These are phyloP conservation scores for Teunomyces cretensis DNA, from an alignment of 805 yeast genomes.

Conservation along the genomic window DNA sequence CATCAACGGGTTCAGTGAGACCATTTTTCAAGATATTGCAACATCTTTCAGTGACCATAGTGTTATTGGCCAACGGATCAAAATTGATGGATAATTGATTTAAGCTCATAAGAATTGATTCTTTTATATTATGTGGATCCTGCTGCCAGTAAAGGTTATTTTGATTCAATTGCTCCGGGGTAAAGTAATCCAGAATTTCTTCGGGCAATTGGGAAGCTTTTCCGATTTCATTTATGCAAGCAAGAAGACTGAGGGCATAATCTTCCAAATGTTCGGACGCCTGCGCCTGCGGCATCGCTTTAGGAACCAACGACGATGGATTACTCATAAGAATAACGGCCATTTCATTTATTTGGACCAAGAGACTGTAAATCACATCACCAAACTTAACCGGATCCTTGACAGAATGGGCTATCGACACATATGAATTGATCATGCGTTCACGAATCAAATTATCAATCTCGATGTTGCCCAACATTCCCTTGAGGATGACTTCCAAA, in stretches of 20 bases:
- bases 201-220: constrained; percentile 67
- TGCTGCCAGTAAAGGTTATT: constrained; percentile 43
- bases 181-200: constrained; percentile 40
- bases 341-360: constrained; percentile 17
- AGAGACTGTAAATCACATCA: constrained; percentile 17
- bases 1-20: constrained; percentile 57
- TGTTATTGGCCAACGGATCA: constrained; percentile 37
- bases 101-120: constrained; percentile 40
- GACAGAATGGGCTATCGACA: constrained; percentile 59
- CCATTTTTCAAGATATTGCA: constrained; percentile 65
- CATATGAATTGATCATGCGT: constrained; percentile 59
- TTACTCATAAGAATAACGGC: constrained; percentile 11
- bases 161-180: constrained; percentile 28
- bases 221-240: constrained; percentile 69
- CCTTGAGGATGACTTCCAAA: constrained; percentile 47
- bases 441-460: constrained; percentile 52
- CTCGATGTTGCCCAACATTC: constrained; percentile 42
- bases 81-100: constrained; percentile 41
- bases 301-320: not conserved
- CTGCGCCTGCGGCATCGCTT: constrained; percentile 6
- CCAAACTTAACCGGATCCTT: constrained; percentile 42
- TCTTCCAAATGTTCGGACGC: constrained; percentile 32
- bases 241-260: constrained; percentile 55
- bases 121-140: constrained; percentile 49
- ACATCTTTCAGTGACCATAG: constrained; percentile 59